These are phyloP conservation scores for Erysimum pusillum DNA, from an alignment of 441 rosid genomes.

Conservation along the genomic window DNA sequence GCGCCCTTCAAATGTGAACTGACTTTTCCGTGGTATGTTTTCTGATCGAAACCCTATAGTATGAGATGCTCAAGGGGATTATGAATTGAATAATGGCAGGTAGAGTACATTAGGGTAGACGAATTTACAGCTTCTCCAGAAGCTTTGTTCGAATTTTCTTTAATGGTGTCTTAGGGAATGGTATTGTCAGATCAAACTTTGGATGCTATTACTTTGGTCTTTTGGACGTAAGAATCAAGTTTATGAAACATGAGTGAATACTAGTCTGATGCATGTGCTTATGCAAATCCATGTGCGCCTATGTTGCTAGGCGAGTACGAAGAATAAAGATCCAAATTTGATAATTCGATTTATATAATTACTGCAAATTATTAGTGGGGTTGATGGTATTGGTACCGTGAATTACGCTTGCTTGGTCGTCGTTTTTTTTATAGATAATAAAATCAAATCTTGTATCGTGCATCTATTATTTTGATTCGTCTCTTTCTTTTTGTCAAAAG, in stretches of 20 bases:
- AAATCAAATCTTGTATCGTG: conserved; percentile 39
- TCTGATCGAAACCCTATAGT: conserved; percentile 9
- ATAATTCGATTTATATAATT: conserved; percentile 22
- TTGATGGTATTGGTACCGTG: conserved; percentile 41
- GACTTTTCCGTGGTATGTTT: conserved; percentile 43
- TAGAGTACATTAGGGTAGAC: conserved; percentile 31
- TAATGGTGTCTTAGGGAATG: conserved; percentile 30
- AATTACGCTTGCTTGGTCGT: conserved; percentile 43
- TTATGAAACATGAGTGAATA: conserved; percentile 24
- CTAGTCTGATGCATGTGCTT: conserved; percentile 30
- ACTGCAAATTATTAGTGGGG: conserved; percentile 41
- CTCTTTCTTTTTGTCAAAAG: conserved; percentile 33
- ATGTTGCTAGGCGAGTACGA: conserved; percentile 36
- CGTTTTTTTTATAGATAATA: background rate
- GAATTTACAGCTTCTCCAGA: conserved; percentile 21
- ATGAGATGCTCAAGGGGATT: conserved; percentile 27
- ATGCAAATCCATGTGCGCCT: conserved; percentile 39
- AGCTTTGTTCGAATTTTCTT: conserved; percentile 22
- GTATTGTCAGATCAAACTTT: conserved; percentile 22
- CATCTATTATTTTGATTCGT: conserved; percentile 21
- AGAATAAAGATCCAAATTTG: conserved; percentile 27
- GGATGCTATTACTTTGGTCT: conserved; percentile 23
- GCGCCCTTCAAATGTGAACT: conserved; percentile 57
- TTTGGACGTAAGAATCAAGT: conserved; percentile 23
- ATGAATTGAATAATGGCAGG: conserved; percentile 41